Evolutionary conservation across 2,329 filamentous ascomycete genomes (phyloP).

Genomic region (Cordyceps pruinosa): DNA sequence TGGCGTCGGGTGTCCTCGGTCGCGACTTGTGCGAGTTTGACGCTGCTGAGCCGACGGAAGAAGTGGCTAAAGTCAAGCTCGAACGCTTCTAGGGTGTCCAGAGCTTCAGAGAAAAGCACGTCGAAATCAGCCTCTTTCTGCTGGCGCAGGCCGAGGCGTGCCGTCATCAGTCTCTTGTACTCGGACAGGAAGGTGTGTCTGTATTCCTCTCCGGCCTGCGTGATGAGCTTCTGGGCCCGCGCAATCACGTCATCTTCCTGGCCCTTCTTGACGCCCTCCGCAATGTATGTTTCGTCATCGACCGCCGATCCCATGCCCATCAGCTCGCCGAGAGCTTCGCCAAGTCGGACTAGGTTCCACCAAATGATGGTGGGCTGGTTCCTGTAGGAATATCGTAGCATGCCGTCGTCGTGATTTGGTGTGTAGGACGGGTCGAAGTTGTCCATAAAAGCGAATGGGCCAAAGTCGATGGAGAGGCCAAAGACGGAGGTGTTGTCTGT

Average conservation of each 20-base stretch:
- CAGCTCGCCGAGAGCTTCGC: slow-evolving; percentile 81
- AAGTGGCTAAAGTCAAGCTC: slow-evolving; percentile 93
- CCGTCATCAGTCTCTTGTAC: slow-evolving; percentile 79
- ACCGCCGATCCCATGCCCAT: slow-evolving; percentile 69
- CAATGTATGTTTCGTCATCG: slow-evolving; percentile 64
- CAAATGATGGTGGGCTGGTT: slow-evolving; percentile 96
- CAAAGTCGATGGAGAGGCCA: slow-evolving; percentile 87
- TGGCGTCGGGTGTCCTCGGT: slow-evolving; percentile 57
- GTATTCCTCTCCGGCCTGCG: slow-evolving; percentile 76
- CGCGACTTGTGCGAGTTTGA: slow-evolving; percentile 57
- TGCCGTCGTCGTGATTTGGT: slow-evolving; percentile 90
- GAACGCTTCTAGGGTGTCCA: slow-evolving; percentile 73
- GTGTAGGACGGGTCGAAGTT: slow-evolving; percentile 93
- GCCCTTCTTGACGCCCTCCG: slow-evolving; percentile 57
- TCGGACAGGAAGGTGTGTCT: slow-evolving; percentile 80
- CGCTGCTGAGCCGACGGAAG: slow-evolving; percentile 68
- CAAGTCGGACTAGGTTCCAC: slow-evolving; percentile 94
- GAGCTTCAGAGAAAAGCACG: slow-evolving; percentile 67
- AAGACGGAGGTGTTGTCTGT: slow-evolving; percentile 94
- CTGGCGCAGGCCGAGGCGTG: slow-evolving; percentile 67
- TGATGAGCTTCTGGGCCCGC: slow-evolving; percentile 78
- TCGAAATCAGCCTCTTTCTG: slow-evolving; percentile 71
- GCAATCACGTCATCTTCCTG: slow-evolving; percentile 63
- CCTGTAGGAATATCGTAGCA: slow-evolving; percentile 81
- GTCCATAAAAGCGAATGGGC: slow-evolving; percentile 96